phyloP scores from a whole-genome alignment of 2,329 filamentous ascomycete genomes.

The Fusarium bactridioides region DNA sequence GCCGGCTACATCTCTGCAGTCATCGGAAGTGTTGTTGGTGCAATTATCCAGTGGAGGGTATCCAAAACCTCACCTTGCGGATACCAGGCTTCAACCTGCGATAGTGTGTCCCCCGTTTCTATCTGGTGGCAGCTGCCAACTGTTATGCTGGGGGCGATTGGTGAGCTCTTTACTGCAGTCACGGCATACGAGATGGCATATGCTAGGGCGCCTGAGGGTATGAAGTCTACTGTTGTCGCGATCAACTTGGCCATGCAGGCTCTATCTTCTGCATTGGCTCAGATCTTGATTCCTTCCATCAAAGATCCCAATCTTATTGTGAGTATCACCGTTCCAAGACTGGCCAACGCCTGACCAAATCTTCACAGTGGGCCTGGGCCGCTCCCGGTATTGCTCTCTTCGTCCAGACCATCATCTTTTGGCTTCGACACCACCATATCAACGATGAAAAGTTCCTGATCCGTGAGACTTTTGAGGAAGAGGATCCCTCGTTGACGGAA shows the following conservation, averaged over 20 bases:
- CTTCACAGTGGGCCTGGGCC: neutral
- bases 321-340: neutral
- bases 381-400: neutral
- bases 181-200: conserved; percentile 52
- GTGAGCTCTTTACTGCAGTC: conserved; percentile 42
- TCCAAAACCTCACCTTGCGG: neutral
- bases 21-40: neutral
- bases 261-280: conserved; percentile 55
- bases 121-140: neutral
- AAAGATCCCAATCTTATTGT: conserved; percentile 20
- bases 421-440: neutral
- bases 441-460: neutral
- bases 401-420: neutral
- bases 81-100: neutral
- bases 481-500: neutral
- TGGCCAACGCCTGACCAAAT: neutral
- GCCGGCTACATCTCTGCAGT: conserved; percentile 63
- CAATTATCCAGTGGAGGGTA: neutral
- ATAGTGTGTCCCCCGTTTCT: neutral
- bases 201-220: conserved; percentile 58
- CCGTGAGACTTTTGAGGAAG: neutral
- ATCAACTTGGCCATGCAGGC: conserved; percentile 59
- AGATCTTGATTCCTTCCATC: conserved; percentile 50
- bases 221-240: conserved; percentile 59
- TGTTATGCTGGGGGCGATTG: neutral